Evolutionary conservation across 176 grass and related monocot genomes (phyloP).

Genomic region (Puccinellia tenuiflora): DNA sequence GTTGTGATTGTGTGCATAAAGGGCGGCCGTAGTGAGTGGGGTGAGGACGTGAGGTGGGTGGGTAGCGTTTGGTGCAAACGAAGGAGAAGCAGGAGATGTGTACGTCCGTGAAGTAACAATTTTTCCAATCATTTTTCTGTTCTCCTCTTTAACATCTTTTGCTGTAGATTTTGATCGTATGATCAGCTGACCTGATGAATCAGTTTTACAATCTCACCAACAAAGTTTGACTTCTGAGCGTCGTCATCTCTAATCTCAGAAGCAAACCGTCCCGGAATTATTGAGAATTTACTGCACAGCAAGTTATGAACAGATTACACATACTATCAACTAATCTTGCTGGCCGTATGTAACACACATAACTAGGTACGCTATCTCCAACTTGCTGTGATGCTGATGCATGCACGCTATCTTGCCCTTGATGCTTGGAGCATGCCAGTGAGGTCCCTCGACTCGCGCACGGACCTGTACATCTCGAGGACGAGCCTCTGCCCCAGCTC

Average conservation of each 20-base stretch:
- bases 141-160: background rate
- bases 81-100: too few species aligned
- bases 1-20: too few species aligned
- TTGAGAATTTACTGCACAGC: background rate
- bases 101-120: too few species aligned
- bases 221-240: background rate
- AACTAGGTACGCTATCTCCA: background rate
- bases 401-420: conserved; percentile 4
- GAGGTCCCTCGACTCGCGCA: conserved; percentile 50
- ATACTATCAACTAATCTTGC: background rate
- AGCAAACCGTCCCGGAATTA: background rate
- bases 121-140: background rate
- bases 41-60: too few species aligned
- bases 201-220: background rate
- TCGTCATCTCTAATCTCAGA: background rate
- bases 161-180: background rate
- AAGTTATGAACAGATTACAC: background rate
- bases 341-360: background rate
- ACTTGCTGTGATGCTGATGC: background rate
- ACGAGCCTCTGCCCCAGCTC: conserved; percentile 60
- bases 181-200: background rate
- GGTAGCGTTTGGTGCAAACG: too few species aligned
- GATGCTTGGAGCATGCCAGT: conserved; percentile 30
- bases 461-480: conserved; percentile 74
- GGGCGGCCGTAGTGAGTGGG: too few species aligned